These are phyloP conservation scores for Dothiorella sarmentorum DNA, from an alignment of 2,329 filamentous ascomycete genomes.

Conservation along the genomic window DNA sequence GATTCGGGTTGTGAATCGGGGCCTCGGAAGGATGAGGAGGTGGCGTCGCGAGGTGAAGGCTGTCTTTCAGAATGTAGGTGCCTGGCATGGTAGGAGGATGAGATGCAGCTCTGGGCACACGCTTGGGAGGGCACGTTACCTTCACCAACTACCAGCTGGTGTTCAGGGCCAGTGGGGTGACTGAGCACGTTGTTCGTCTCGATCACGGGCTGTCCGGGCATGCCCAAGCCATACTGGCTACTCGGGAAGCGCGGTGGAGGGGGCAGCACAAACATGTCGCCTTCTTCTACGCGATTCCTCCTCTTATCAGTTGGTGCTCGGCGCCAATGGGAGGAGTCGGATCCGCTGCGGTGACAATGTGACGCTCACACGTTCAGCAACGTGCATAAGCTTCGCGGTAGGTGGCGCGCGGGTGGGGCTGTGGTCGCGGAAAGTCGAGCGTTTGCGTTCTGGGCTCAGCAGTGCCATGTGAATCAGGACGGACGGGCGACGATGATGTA, in stretches of 20 bases:
- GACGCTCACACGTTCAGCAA: neutral
- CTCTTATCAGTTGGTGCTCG: constrained; percentile 12
- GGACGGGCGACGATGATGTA: constrained; percentile 18
- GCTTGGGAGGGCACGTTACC: constrained; percentile 49
- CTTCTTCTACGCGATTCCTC: neutral
- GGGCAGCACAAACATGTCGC: constrained; percentile 17
- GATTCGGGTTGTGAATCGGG: constrained; percentile 82
- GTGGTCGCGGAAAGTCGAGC: constrained; percentile 8
- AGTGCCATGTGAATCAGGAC: constrained; percentile 4
- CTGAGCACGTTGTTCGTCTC: constrained; percentile 91
- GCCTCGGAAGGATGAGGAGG: constrained; percentile 94
- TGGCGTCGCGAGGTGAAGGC: constrained; percentile 87
- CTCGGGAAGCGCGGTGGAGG: constrained; percentile 58
- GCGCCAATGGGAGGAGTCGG: constrained; percentile 16
- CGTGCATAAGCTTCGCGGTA: constrained; percentile 12
- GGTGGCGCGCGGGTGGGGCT: neutral
- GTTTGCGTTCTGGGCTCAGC: neutral
- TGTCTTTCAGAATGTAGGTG: constrained; percentile 86
- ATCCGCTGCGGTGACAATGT: constrained; percentile 5
- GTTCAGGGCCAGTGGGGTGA: constrained; percentile 76
- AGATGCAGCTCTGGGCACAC: constrained; percentile 1
- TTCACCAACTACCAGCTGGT: constrained; percentile 90
- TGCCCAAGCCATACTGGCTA: constrained; percentile 52
- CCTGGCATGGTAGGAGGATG: constrained; percentile 51
- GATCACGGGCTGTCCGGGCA: constrained; percentile 51